Evolutionary conservation across 2,329 filamentous ascomycete species (phyloP), one percentile per base, ranked within the genome.

Genomic region (Aspergillus pseudotamarii): DNA sequence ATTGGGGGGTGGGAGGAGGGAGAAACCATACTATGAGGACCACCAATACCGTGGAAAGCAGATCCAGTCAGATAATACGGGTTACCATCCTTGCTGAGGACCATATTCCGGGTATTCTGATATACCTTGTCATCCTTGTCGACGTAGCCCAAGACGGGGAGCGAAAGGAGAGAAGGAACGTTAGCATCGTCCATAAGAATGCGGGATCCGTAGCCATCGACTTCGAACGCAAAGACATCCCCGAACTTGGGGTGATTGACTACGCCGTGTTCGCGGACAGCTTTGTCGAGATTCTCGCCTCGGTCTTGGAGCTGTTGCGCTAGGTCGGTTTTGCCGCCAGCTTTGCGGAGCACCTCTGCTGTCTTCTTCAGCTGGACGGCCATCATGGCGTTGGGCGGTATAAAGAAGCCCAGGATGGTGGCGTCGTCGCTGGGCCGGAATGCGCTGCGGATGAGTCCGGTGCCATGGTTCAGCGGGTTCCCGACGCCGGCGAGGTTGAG

Each of bases 311-410:
- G 76, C 23, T 81, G 75, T 2, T 78, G 69, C 4, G 82, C 82
- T 0, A 87, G 78, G 2, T 80, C 77, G 3, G 82, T 75, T 55
- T 90, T 86, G 1, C 85, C 86, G 21, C 75, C 74, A 1, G 84
- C 86, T 6, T 82, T 82, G 58, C 81, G 80, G n/a, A 98, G 85
- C 23, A 96, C 83, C 6, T 84, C 82, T 0, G 92, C 88, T 0
- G 91, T 89, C 48, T 91, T 89, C 66, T 89, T 87, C 30, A 99
- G 83, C 78, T 99, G 93, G 0, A 94, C 91, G 2, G 93, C 89
- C 85, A 99, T 97, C 89, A 96, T 94, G 28, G 95, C 95, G 74
- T 99, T 99, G 43, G 92, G 90, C 0, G 95, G 95, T 69, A 99
- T 96, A 75, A 97, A 92, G 82, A 93, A 99, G 51, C 94, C 94